phyloP scores from a whole-genome alignment of 306 rosid species.

The Vigna angularis region DNA sequence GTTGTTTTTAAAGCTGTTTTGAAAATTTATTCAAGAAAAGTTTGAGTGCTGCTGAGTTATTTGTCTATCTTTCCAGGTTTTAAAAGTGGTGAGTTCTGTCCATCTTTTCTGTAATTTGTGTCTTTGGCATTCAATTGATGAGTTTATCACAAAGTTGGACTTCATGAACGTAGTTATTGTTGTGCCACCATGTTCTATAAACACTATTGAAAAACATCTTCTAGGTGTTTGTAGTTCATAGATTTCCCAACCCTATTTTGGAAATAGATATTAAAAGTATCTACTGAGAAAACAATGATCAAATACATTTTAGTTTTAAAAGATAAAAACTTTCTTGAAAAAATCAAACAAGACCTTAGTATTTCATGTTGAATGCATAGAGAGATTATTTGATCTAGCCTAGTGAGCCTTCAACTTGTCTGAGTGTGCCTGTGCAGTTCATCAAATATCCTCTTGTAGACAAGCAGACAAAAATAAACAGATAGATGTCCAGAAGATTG shows the following conservation, averaged over 20 bases:
- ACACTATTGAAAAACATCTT: too few relatives aligned
- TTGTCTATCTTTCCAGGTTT: not conserved
- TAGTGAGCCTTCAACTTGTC: too few relatives aligned
- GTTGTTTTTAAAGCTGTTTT: not conserved
- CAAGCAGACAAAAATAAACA: not conserved
- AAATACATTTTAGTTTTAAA: too few relatives aligned
- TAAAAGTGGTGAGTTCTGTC: not conserved
- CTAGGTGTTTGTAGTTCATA: too few relatives aligned
- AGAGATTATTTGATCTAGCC: too few relatives aligned
- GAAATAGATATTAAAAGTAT: too few relatives aligned
- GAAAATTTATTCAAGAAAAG: not conserved
- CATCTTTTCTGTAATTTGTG: not conserved
- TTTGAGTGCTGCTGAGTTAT: not conserved
- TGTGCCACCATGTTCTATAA: too few relatives aligned
- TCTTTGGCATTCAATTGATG: not conserved
- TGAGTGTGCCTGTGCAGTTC: conserved; percentile 2
- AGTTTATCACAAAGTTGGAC: not conserved
- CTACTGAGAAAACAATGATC: too few relatives aligned
- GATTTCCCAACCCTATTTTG: too few relatives aligned
- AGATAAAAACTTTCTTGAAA: too few relatives aligned
- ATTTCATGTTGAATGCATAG: too few relatives aligned
- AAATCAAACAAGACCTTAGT: too few relatives aligned
- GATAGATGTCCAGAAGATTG: conserved; percentile 21
- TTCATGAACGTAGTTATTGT: not conserved
- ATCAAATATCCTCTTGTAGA: conserved; percentile 23